A percentile compares a stretch with the other conserved stretches of the same genome.
These are phyloP conservation scores for Boechera divaricarpa DNA, from an alignment of 345 rosid species.

Conservation along the genomic window DNA sequence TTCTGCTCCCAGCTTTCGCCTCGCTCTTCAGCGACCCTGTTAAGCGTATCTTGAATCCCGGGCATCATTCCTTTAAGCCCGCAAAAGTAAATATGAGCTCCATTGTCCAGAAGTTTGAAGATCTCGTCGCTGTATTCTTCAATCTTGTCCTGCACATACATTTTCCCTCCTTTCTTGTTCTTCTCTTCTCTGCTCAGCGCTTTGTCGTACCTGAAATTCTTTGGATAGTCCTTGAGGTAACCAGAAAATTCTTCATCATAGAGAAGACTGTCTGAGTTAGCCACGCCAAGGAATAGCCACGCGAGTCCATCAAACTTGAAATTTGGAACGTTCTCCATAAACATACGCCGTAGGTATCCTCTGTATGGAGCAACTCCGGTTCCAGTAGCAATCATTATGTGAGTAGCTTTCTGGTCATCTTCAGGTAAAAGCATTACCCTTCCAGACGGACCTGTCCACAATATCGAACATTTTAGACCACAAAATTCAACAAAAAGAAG, in stretches of 20 bases:
- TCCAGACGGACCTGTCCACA: slow-evolving; percentile 84
- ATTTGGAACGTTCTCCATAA: slow-evolving; percentile 82
- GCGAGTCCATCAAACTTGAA: slow-evolving; percentile 90
- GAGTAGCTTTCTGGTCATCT: slow-evolving; percentile 76
- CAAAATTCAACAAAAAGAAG: neutral
- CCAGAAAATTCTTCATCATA: slow-evolving; percentile 85
- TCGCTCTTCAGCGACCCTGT: slow-evolving; percentile 84
- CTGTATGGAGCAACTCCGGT: slow-evolving; percentile 96
- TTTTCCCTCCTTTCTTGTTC: slow-evolving; percentile 94
- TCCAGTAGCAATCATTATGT: slow-evolving; percentile 98
- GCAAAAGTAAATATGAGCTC: slow-evolving; percentile 97
- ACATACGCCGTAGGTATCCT: slow-evolving; percentile 95
- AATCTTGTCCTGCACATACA: slow-evolving; percentile 98
- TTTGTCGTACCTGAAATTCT: slow-evolving; percentile 79
- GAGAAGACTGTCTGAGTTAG: slow-evolving; percentile 93
- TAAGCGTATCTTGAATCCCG: slow-evolving; percentile 89
- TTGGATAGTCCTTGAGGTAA: slow-evolving; percentile 79
- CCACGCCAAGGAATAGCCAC: slow-evolving; percentile 99
- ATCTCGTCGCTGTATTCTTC: slow-evolving; percentile 94
- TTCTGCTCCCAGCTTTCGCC: slow-evolving; percentile 95
- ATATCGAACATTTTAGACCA: neutral
- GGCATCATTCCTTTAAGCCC: slow-evolving; percentile 99
- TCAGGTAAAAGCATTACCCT: slow-evolving; percentile 99
- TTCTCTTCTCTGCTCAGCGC: slow-evolving; percentile 92
- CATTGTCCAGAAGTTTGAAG: slow-evolving; percentile 84